Base-by-base conservation (phyloP, 495 filamentous ascomycete species). In the Evernia prunastri region DNA sequence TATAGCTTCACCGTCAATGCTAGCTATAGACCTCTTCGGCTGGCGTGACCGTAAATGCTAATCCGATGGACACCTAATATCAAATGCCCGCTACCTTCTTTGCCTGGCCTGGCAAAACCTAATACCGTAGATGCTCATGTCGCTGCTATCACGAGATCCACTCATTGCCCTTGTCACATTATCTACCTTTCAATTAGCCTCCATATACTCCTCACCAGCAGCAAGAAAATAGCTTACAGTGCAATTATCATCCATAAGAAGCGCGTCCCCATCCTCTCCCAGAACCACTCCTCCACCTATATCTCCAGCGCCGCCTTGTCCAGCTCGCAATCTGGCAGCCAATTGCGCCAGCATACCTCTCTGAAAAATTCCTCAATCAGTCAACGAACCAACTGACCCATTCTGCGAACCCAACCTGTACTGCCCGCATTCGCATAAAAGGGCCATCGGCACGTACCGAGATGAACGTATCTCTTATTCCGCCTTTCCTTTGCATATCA, bases 271-370 rank as follows among this genome's bases (percentile, higher is more conserved):
- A 35, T 71, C 76, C 39, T 68, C 69, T 9, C 63, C 68, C 20
- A 60, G 15, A 10, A 51, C 63, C 3, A 61, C 54, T 23, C 63
- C 69, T 10, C 66, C 67, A 11, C 63, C 67, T 33, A 33, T 45
- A 33, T 49, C 65, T 0, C 43, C 66, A 29, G 59, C 68, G 7
- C 60, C 72, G 0, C 63, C 61, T 35, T 73, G 74, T 58, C 77
- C 75, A 29, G 76, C 73, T 36, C 76, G 70, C 54, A 85, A 69
- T 29, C 75, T 77, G 25, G 76, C 71, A 43, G 83, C 81, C 36
- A 87, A 72, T 40, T 79, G 80, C 36, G 80, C 79, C n/a, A 87
- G 75, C 79, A 87, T 84, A n/a, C 76, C 74, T 68, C 84, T 77
- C 84, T 85, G 59, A 70, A 36, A 25, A 12, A 65, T 25, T n/a